Evolutionary conservation across 768 basidiomycete genomes (phyloP), one percentile per base, ranked within the genome.

Genomic region (Aureoboletus auriporus): DNA sequence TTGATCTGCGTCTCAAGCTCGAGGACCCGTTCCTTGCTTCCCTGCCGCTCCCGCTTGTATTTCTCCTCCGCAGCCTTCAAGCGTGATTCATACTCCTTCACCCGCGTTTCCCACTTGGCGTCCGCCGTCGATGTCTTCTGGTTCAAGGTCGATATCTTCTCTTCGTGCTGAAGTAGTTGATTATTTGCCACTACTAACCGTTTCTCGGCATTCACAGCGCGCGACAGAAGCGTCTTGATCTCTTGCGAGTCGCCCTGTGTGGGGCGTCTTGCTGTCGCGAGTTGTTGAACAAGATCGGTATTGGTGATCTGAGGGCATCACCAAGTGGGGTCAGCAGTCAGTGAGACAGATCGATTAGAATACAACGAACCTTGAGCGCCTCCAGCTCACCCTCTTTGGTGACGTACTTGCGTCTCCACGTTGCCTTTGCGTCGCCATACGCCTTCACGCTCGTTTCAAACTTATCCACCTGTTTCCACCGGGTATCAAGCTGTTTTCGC

Each of bases 401-500:
- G n/a, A 75, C 75, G 39, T 88, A 78, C 69, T 92, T 91, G 54
- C 82, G 80, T 51, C 90, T 79, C 93, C 93, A 95, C 5, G 79
- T 74, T 10, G 79, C 71, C 64, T 93, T 91, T 14, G 80, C 79
- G 46, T 94, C 87, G 0, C 83, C 83, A 51, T 87, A 83, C 9
- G 78, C 76, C 74, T 89, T 94, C 44, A 96, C 77, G 39, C 89
- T 84, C 17, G 75, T 71, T 66, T 98, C 94, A 56, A 97, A 93
- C 59, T 86, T 89, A 70, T 97, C 94, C 46, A 99, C 79, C 63
- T 95, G 89, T 59, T 83, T 84, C 89, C 93, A 93, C 54, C 91
- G 82, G 26, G 75, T 70, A 54, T 97, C 95, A 20, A 95, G 77
- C 61, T 93, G 91, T 58, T 86, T 90, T 62, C 86, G 80, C 74